Evolutionary conservation across 2,329 filamentous ascomycete genomes (phyloP).

Genomic region (Cordyceps javanica): DNA sequence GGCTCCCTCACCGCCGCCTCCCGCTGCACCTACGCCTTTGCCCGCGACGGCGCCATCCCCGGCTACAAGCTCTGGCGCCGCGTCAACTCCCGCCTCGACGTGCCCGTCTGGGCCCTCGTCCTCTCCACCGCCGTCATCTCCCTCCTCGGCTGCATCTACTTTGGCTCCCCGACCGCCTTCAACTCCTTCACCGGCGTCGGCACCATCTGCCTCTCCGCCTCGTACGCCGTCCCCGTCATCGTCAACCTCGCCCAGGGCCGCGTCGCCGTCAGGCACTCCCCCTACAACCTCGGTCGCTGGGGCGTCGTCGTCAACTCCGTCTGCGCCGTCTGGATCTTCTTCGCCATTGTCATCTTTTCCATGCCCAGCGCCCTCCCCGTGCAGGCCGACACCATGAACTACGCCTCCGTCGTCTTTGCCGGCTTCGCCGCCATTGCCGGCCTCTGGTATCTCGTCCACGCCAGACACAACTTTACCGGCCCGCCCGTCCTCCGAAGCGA

Average conservation of each 20-base stretch:
- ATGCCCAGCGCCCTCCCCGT: constrained; percentile 63
- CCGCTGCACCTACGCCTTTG: constrained; percentile 70
- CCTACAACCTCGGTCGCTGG: constrained; percentile 63
- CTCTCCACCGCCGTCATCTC: constrained; percentile 64
- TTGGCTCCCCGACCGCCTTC: constrained; percentile 70
- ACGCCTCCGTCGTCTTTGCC: constrained; percentile 59
- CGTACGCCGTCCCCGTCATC: constrained; percentile 70
- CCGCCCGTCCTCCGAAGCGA: constrained; percentile 33
- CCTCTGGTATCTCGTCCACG: constrained; percentile 57
- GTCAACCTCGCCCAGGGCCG: constrained; percentile 63
- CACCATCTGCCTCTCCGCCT: constrained; percentile 70
- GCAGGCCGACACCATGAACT: constrained; percentile 54
- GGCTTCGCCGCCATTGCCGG: constrained; percentile 55
- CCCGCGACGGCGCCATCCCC: constrained; percentile 68
- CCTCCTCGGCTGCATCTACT: constrained; percentile 71
- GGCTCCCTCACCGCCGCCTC: constrained; percentile 69
- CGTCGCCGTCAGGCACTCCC: constrained; percentile 57
- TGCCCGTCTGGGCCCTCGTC: constrained; percentile 64
- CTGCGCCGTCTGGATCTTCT: constrained; percentile 63
- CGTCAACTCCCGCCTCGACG: constrained; percentile 59
- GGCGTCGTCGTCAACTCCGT: constrained; percentile 62
- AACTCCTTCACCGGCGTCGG: constrained; percentile 75
- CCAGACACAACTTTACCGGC: constrained; percentile 57
- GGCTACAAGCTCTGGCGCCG: constrained; percentile 60
- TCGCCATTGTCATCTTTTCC: constrained; percentile 68